Evolutionary conservation across 495 filamentous ascomycete species (phyloP).

Genomic region (Penicillium canariense): DNA sequence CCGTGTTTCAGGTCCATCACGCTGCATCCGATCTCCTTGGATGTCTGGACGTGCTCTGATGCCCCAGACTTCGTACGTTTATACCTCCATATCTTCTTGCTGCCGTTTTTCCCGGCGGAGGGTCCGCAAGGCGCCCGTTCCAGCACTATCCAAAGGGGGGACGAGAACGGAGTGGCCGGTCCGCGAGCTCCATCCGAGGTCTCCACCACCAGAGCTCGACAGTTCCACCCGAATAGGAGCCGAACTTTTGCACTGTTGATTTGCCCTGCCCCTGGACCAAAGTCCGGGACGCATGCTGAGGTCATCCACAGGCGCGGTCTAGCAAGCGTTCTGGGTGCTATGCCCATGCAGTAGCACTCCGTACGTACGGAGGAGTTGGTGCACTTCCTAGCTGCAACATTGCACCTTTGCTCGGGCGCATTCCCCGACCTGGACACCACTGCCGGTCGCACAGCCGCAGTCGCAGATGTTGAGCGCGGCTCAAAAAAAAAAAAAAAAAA

Average conservation of each 20-base stretch:
- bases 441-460: constrained; percentile 6
- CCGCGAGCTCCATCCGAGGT: constrained; percentile 27
- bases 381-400: background rate
- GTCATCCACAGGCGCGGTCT: constrained; percentile 1
- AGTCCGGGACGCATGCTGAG: constrained; percentile 4
- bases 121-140: background rate
- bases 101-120: background rate
- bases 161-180: constrained; percentile 11
- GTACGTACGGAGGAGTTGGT: too few relatives aligned
- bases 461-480: constrained; percentile 11
- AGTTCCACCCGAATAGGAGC: constrained; percentile 3
- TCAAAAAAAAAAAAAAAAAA: constrained; percentile 6
- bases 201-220: constrained; percentile 19
- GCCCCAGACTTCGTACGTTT: background rate
- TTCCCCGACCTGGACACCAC: background rate
- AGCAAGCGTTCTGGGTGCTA: background rate
- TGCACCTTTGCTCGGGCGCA: background rate
- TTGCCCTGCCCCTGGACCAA: constrained; percentile 10
- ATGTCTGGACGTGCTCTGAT: background rate
- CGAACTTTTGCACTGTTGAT: constrained; percentile 4
- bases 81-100: background rate
- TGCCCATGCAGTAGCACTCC: background rate
- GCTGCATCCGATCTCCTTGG: constrained; percentile 15
- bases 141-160: constrained; percentile 7
- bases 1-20: constrained; percentile 26